Percentiles rank a stretch among this genome's conserved stretches.
Evolutionary conservation across 1,284 basidiomycete species (phyloP).

Genomic region (Hortiboletus rubellus): DNA sequence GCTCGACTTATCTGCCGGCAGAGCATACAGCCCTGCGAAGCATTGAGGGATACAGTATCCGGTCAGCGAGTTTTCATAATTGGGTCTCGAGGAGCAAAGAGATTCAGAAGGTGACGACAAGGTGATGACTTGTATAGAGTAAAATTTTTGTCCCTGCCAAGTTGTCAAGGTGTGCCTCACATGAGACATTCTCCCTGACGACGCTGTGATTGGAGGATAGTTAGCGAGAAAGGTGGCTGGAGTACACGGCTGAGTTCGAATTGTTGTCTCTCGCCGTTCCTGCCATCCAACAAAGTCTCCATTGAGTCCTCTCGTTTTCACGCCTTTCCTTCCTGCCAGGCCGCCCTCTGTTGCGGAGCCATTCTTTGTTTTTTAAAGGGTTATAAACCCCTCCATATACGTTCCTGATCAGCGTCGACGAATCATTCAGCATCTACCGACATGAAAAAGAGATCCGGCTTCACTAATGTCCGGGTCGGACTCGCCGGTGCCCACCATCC

Average conservation of each 20-base stretch:
- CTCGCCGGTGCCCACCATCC: constrained; percentile 24
- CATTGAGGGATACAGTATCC: constrained; percentile 52
- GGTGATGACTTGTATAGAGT: neutral
- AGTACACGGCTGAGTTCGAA: constrained; percentile 30
- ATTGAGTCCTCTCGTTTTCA: constrained; percentile 13
- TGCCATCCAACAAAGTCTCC: neutral
- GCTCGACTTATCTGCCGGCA: constrained; percentile 1
- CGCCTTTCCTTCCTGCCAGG: constrained; percentile 20
- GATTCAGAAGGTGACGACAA: constrained; percentile 11
- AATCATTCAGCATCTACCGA: constrained; percentile 1
- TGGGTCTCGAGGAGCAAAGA: neutral
- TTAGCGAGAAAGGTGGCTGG: constrained; percentile 11
- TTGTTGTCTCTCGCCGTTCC: constrained; percentile 10
- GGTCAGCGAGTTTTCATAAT: constrained; percentile 55
- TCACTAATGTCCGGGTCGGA: constrained; percentile 31
- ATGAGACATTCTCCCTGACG: neutral
- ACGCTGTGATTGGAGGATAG: no score
- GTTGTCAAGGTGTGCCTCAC: neutral
- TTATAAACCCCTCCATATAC: constrained; percentile 5
- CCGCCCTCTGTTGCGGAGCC: constrained; percentile 29
- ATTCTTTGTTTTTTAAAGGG: constrained; percentile 25
- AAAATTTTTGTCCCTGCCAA: constrained; percentile 11
- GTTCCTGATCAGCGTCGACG: constrained; percentile 3
- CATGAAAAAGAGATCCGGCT: constrained; percentile 33
- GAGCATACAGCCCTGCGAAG: constrained; percentile 54